Percentiles rank a stretch among this genome's conserved stretches.
Conservation (phyloP, 1,284 basidiomycete species). For the Coniophora puteana region DNA sequence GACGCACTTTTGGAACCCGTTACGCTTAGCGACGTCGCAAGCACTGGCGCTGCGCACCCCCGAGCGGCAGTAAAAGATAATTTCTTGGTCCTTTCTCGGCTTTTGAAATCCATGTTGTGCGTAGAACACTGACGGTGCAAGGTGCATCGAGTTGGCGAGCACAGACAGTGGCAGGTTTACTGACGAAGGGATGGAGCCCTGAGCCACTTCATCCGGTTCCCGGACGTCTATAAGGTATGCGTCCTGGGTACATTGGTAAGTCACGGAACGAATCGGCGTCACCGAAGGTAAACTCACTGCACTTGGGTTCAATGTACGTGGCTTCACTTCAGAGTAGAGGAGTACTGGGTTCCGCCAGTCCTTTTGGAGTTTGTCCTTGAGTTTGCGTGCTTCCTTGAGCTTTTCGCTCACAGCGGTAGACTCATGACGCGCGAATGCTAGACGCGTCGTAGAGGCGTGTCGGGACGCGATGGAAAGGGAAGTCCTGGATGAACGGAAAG, state of each 20-base stretch:
- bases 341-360: conserved; percentile 74
- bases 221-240: conserved; percentile 90
- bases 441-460: too few species aligned
- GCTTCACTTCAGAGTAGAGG: conserved; percentile 83
- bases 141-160: conserved; percentile 68
- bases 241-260: conserved; percentile 43
- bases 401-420: conserved; percentile 25
- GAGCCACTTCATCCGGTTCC: conserved; percentile 89
- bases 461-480: too few species aligned
- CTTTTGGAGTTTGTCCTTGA: conserved; percentile 45
- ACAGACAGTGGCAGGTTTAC: conserved; percentile 91
- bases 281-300: conserved; percentile 51
- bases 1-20: conserved; percentile 81
- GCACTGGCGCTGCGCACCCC: conserved; percentile 86
- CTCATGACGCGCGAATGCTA: conserved; percentile 14
- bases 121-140: conserved; percentile 60
- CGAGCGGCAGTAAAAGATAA: conserved; percentile 94
- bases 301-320: conserved; percentile 75
- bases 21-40: conserved; percentile 77
- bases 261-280: conserved; percentile 1
- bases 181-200: conserved; percentile 93
- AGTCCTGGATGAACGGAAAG: too few species aligned
- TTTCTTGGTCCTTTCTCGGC: conserved; percentile 71
- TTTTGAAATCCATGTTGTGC: conserved; percentile 82
- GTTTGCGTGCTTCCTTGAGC: conserved; percentile 39